Evolutionary conservation across 2,329 filamentous ascomycete species (phyloP).

Genomic region (Colletotrichum costaricense): DNA sequence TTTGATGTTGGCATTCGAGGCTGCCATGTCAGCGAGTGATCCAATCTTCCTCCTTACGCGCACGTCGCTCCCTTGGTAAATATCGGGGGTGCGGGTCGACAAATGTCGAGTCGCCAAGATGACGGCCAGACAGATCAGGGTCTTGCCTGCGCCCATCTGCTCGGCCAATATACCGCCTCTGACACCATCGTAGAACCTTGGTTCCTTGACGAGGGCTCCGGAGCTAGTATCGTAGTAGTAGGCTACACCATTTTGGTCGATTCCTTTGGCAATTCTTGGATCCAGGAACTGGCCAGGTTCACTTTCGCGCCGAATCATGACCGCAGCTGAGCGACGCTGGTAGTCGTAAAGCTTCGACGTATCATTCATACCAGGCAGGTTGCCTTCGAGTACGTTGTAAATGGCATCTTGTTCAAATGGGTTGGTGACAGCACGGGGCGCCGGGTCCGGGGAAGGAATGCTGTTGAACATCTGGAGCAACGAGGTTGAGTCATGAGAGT

Average conservation of each 20-base stretch:
- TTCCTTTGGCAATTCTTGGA: slow-evolving; percentile 73
- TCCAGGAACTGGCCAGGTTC: slow-evolving; percentile 75
- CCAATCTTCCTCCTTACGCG: slow-evolving; percentile 61
- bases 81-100: slow-evolving; percentile 72
- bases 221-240: slow-evolving; percentile 80
- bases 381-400: slow-evolving; percentile 63
- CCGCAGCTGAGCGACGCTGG: slow-evolving; percentile 81
- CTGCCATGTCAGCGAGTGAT: slow-evolving; percentile 80
- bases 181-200: slow-evolving; percentile 78
- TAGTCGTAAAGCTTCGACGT: slow-evolving; percentile 77
- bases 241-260: slow-evolving; percentile 67
- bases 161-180: slow-evolving; percentile 84
- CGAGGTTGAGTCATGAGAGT: slow-evolving; percentile 54
- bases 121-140: slow-evolving; percentile 82
- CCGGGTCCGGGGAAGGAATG: slow-evolving; percentile 74
- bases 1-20: slow-evolving; percentile 73
- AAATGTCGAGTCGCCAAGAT: slow-evolving; percentile 81
- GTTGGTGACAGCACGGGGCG: slow-evolving; percentile 59
- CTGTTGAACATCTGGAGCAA: slow-evolving; percentile 80
- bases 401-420: slow-evolving; percentile 64
- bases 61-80: slow-evolving; percentile 59
- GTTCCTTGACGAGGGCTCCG: slow-evolving; percentile 71
- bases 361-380: slow-evolving; percentile 64
- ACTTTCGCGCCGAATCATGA: slow-evolving; percentile 86
- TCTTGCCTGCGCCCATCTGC: slow-evolving; percentile 88